A percentile compares a stretch with the other conserved stretches of the same genome.
Conservation (phyloP, 352 stramenopile species). For the Halophytophthora polymorphica region DNA sequence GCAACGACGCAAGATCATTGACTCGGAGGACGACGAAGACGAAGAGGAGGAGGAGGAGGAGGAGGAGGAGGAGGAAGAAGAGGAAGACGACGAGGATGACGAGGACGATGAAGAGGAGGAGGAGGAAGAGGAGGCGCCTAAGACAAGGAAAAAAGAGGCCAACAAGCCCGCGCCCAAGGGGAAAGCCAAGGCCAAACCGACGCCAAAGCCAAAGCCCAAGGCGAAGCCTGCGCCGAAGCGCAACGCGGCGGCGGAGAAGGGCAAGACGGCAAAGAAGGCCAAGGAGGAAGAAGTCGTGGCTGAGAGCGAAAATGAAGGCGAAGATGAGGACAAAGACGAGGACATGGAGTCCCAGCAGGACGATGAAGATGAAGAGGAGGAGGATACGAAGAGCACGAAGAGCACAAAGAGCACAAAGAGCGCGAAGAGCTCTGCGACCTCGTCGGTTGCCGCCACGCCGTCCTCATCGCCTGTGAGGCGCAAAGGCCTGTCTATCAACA, state of each 20-base stretch:
- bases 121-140: constrained; percentile 3
- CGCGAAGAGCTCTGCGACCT: constrained; percentile 18
- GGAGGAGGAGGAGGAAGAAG: constrained; percentile 20
- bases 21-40: constrained; percentile 33
- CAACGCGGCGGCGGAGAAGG: constrained; percentile 20
- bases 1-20: constrained; percentile 33
- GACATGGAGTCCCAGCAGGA: constrained; percentile 11
- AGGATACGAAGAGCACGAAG: constrained; percentile 3
- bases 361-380: constrained; percentile 8
- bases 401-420: constrained; percentile 19
- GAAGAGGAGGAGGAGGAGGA: constrained; percentile 22
- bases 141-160: constrained; percentile 11
- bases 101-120: constrained; percentile 18
- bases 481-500: constrained; percentile 59
- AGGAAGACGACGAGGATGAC: constrained; percentile 18
- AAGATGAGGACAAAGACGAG: constrained; percentile 15
- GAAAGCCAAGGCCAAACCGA: constrained; percentile 17
- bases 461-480: constrained; percentile 38
- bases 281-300: constrained; percentile 27
- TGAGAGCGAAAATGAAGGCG: constrained; percentile 9
- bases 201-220: constrained; percentile 1
- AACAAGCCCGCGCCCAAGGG: background rate
- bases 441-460: constrained; percentile 26
- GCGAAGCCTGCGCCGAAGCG: constrained; percentile 8
- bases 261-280: constrained; percentile 12